Evolutionary conservation across 164 flowering plant genomes (phyloP), one percentile per base, ranked within the genome.

Genomic region (Malania oleifera): DNA sequence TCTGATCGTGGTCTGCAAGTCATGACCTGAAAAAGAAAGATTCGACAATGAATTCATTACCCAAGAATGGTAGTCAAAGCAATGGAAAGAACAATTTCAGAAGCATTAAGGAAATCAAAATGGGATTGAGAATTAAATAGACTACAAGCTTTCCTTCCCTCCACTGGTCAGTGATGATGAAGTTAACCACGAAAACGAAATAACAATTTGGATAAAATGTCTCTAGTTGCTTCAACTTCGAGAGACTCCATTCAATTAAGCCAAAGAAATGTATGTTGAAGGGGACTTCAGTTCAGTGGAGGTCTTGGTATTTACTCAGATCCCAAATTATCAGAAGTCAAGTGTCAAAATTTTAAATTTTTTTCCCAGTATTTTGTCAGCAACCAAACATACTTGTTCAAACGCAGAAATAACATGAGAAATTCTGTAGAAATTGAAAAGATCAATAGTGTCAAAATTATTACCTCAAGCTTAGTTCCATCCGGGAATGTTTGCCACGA

Each of bases 391-490:
- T 7, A 23, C 19, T 34, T 34, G 38, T 34, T 0, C 7, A 12
- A 12, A 34, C 38, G 38, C 7, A 34, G 38, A 29, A 59, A 62
- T 26, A 25, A 31, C 34, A 44, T 1, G 7, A 12, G 17, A 49
- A 49, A 14, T 23, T 9, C 39, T 23, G 28, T 19, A 28, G 6
- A 19, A 18, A 19, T n/a, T 44, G 47, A 15, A 2, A 44, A 18
- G 8, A 1, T 5, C 17, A 20, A 46, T 20, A 7, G 19, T 23
- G 37, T 15, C 31, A 15, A 46, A 51, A 64, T 43, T n/a, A n/a
- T n/a, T 75, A 95, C 99, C 97, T 95, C 97, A 52, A 90, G 79
- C 63, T 84, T 95, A 43, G 58, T 82, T 52, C 99, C 97, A 76
- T 91, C 95, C 24, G 89, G 89, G 61, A 83, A 79, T 40, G 91